Percentiles rank a stretch among this genome's conserved stretches.
These are phyloP conservation scores for Nitzschia putrida DNA, from an alignment of 108 stramenopile species.

Conservation along the genomic window DNA sequence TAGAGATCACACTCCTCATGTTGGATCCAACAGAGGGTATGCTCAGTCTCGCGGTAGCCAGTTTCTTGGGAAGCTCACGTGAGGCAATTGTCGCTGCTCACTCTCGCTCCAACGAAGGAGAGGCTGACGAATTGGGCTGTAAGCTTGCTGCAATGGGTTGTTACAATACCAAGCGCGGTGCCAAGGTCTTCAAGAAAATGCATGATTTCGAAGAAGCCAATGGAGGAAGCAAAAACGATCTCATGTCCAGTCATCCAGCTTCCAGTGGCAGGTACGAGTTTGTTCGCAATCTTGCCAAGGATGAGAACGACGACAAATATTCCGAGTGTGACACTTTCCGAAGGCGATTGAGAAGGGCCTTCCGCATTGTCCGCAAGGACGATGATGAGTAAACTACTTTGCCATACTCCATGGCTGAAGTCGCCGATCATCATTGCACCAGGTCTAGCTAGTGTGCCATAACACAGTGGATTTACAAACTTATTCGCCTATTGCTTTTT, in stretches of 20 bases:
- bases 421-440: too few relatives aligned
- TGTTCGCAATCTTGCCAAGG: conserved; percentile 38
- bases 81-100: conserved; percentile 60
- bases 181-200: conserved; percentile 76
- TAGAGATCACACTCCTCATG: conserved; percentile 74
- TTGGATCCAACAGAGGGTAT: conserved; percentile 87
- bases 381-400: conserved; percentile 8
- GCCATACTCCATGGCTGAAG: too few relatives aligned
- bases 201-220: conserved; percentile 53
- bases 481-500: not conserved
- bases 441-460: too few relatives aligned
- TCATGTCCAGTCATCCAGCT: conserved; percentile 61
- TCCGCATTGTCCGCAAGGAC: not conserved
- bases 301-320: conserved; percentile 58
- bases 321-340: conserved; percentile 23
- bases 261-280: conserved; percentile 58
- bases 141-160: conserved; percentile 79
- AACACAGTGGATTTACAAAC: too few relatives aligned
- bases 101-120: conserved; percentile 68
- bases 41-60: conserved; percentile 57
- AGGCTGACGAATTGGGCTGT: conserved; percentile 80
- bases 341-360: conserved; percentile 17
- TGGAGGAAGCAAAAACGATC: conserved; percentile 30
- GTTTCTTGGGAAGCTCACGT: conserved; percentile 57
- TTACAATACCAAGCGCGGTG: conserved; percentile 66